A percentile compares a stretch with the other conserved stretches of the same genome.
These are phyloP conservation scores for Penicillium sp. DNA, from an alignment of 2,329 filamentous ascomycete genomes.

Conservation along the genomic window DNA sequence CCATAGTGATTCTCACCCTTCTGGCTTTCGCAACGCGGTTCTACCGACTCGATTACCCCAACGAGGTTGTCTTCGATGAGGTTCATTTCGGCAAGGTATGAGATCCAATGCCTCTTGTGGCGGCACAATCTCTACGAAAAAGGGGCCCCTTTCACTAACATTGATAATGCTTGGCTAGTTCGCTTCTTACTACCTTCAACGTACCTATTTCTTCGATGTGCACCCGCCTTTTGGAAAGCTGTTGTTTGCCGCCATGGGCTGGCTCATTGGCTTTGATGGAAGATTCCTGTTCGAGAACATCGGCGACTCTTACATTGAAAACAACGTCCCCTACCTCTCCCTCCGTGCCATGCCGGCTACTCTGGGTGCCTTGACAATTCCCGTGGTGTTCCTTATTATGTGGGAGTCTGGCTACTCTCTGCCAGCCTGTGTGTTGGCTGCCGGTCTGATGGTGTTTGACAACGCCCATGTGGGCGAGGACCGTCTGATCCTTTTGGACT, in stretches of 20 bases:
- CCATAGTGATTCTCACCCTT: slow-evolving; percentile 70
- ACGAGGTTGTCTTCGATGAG: slow-evolving; percentile 98
- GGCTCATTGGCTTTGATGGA: slow-evolving; percentile 95
- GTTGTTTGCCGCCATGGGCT: slow-evolving; percentile 93
- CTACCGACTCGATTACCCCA: slow-evolving; percentile 91
- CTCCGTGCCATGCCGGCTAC: slow-evolving; percentile 91
- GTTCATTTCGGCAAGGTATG: slow-evolving; percentile 98
- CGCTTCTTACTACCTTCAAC: slow-evolving; percentile 77
- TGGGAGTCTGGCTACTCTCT: slow-evolving; percentile 99
- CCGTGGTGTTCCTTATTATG: slow-evolving; percentile 96
- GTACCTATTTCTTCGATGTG: slow-evolving; percentile 99
- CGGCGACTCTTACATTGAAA: slow-evolving; percentile 93
- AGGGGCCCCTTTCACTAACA: slow-evolving; percentile 17
- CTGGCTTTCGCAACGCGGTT: slow-evolving; percentile 90
- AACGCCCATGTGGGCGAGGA: slow-evolving; percentile 98
- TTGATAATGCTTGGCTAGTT: slow-evolving; percentile 35
- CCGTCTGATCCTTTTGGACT: slow-evolving; percentile 88
- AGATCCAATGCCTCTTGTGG: slow-evolving; percentile 1
- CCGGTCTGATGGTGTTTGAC: slow-evolving; percentile 86
- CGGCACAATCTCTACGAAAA: neutral
- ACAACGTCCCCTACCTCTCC: slow-evolving; percentile 96
- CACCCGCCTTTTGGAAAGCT: slow-evolving; percentile 98
- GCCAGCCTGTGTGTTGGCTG: slow-evolving; percentile 83
- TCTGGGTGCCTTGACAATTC: slow-evolving; percentile 86
- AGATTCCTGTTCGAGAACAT: slow-evolving; percentile 99